Evolutionary conservation across 441 rosid species (phyloP).

Genomic region (Omphalea diandra): DNA sequence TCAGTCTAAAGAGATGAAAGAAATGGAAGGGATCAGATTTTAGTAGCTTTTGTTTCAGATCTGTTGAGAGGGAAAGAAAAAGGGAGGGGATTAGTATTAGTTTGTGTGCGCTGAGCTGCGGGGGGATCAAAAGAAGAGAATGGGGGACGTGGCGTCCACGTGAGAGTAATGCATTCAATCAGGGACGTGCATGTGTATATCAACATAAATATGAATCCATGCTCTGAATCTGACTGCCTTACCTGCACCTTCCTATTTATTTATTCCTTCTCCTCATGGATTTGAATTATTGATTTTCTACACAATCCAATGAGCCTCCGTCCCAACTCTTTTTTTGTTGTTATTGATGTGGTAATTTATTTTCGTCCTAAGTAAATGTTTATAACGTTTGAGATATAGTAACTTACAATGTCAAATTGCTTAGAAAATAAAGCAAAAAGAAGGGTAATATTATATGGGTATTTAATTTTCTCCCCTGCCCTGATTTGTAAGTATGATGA

Average conservation of each 20-base stretch:
- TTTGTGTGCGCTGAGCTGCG: not conserved
- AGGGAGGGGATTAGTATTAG: not conserved
- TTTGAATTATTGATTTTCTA: too few relatives aligned
- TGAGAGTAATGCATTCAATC: conserved; percentile 25
- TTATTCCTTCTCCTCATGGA: not conserved
- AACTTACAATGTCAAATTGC: too few relatives aligned
- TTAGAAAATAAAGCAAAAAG: too few relatives aligned
- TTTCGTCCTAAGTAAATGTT: too few relatives aligned
- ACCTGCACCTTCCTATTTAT: not conserved
- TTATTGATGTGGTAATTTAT: too few relatives aligned
- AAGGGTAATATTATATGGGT: too few relatives aligned
- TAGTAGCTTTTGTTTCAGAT: conserved; percentile 33
- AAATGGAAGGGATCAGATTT: conserved; percentile 9
- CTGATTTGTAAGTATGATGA: too few relatives aligned
- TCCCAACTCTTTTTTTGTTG: too few relatives aligned
- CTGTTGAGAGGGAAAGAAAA: conserved; percentile 32
- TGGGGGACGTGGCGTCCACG: conserved; percentile 38
- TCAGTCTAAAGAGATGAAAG: conserved; percentile 35
- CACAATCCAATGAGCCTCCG: too few relatives aligned
- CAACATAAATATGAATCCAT: too few relatives aligned
- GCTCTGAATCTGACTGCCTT: conserved; percentile 12
- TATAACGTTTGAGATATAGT: too few relatives aligned
- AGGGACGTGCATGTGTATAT: conserved; percentile 28
- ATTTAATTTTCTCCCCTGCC: too few relatives aligned
- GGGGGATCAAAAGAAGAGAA: conserved; percentile 24